A percentile compares a stretch with the other conserved stretches of the same genome.
Evolutionary conservation across 768 basidiomycete species (phyloP).

Genomic region (Mycena vulgaris): DNA sequence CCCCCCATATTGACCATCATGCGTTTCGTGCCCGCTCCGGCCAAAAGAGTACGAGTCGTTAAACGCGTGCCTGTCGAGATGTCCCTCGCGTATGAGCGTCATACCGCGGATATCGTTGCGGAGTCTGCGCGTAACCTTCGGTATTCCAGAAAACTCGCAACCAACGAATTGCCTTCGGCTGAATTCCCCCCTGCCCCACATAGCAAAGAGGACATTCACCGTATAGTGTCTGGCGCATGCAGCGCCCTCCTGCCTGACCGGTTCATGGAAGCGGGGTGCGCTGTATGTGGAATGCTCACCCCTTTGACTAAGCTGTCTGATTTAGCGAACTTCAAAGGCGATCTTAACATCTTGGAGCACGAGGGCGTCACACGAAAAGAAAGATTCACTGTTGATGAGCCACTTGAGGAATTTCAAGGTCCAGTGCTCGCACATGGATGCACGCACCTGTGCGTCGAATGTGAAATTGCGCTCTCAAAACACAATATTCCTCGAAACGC

Average conservation of each 20-base stretch:
- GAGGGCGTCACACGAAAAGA: not conserved
- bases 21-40: too few species aligned
- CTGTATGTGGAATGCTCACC: not conserved
- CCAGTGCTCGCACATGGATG: not conserved
- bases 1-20: too few species aligned
- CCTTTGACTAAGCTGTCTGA: not conserved
- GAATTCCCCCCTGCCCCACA: not conserved
- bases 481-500: not conserved
- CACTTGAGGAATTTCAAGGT: not conserved
- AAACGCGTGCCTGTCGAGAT: too few species aligned
- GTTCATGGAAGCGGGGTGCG: not conserved
- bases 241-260: not conserved
- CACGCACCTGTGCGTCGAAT: not conserved
- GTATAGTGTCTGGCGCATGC: not conserved
- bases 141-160: too few species aligned
- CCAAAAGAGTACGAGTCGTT: too few species aligned
- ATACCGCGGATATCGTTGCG: not conserved
- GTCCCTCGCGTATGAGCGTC: too few species aligned
- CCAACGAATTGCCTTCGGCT: not conserved
- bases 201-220: not conserved
- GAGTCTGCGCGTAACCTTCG: not conserved
- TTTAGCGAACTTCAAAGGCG: not conserved
- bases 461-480: not conserved
- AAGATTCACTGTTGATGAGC: not conserved
- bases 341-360: not conserved